These are phyloP conservation scores for Coccinonectria pachysandricola DNA, from an alignment of 2,329 filamentous ascomycete genomes.

Conservation along the genomic window DNA sequence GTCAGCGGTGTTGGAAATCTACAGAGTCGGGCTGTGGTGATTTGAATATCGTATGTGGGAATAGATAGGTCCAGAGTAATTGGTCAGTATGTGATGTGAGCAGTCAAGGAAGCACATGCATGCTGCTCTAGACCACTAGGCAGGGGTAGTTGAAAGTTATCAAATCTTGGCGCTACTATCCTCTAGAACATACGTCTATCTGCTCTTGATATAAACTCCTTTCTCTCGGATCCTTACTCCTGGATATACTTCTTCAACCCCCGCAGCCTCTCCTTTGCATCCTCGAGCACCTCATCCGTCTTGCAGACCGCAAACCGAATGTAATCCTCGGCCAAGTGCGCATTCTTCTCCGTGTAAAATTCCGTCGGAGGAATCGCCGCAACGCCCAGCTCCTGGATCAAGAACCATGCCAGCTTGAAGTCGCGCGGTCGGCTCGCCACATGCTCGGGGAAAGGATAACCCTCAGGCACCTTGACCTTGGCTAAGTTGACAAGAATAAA, in stretches of 20 bases:
- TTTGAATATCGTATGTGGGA: no score
- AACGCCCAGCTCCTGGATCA: constrained; percentile 92
- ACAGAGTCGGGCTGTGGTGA: no score
- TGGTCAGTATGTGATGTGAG: no score
- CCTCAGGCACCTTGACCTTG: constrained; percentile 71
- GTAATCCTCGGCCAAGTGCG: constrained; percentile 83
- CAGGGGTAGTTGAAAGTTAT: no score
- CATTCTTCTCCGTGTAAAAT: constrained; percentile 83
- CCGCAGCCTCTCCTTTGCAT: constrained; percentile 64
- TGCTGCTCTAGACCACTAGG: no score
- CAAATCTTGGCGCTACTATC: no score
- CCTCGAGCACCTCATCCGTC: constrained; percentile 73
- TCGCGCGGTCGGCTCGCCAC: constrained; percentile 80
- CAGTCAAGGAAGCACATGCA: no score
- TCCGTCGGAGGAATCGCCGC: constrained; percentile 94
- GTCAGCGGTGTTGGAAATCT: no score
- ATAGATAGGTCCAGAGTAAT: no score
- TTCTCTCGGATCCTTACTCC: constrained; percentile 7
- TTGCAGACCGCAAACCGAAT: constrained; percentile 95
- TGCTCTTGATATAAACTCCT: constrained; percentile 2
- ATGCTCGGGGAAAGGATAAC: constrained; percentile 82
- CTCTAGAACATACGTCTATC: no score
- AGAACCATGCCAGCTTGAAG: constrained; percentile 91
- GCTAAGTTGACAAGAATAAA: constrained; percentile 92
- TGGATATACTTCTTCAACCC: constrained; percentile 62